A percentile compares a stretch with the other conserved stretches of the same genome.
These are phyloP conservation scores for Paraleonurus japonicus DNA, from an alignment of 257 asterid genomes.

Conservation along the genomic window DNA sequence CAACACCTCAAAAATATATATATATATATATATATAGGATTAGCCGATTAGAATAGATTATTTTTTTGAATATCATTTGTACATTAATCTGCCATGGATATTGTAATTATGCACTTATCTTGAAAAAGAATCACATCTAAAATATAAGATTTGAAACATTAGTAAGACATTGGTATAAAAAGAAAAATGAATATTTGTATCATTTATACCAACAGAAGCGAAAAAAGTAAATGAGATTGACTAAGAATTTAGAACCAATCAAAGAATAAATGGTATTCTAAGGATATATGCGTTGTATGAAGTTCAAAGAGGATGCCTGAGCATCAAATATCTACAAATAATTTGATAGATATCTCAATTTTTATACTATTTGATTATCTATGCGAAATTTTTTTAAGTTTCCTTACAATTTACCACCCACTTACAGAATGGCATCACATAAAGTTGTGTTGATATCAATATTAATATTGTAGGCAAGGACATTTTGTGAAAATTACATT, in stretches of 20 bases:
- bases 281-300: background rate
- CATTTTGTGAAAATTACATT: background rate
- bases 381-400: background rate
- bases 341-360: background rate
- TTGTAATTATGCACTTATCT: background rate
- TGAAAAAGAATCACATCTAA: background rate
- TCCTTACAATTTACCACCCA: background rate
- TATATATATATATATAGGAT: too few relatives aligned
- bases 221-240: background rate
- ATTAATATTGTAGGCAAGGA: background rate
- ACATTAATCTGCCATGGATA: background rate
- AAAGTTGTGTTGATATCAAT: background rate
- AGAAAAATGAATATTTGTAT: background rate
- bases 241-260: background rate
- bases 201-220: background rate
- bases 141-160: background rate
- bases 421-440: background rate
- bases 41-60: background rate
- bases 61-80: background rate
- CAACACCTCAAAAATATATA: conserved; percentile 6
- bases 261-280: background rate
- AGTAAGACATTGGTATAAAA: background rate
- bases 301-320: background rate
- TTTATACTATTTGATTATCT: background rate
- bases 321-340: background rate